phyloP scores from a whole-genome alignment of 2,329 filamentous ascomycete species.

The Sporothrix pseudoabietina region DNA sequence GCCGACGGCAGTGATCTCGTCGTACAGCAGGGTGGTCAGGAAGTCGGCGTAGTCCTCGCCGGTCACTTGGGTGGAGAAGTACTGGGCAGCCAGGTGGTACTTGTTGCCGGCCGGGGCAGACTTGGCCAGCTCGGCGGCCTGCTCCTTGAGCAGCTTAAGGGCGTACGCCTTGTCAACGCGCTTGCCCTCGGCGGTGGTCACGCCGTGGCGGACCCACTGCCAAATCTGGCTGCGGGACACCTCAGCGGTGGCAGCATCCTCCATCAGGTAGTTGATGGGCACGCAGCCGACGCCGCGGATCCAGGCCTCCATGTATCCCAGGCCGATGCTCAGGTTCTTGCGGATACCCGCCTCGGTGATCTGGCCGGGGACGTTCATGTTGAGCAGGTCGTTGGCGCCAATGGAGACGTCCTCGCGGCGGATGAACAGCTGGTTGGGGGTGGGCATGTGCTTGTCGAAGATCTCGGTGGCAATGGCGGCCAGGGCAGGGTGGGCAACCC shows the following conservation, averaged over 20 bases:
- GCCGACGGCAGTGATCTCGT: constrained; percentile 79
- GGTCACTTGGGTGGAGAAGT: constrained; percentile 90
- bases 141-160: constrained; percentile 82
- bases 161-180: constrained; percentile 91
- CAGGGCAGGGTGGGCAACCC: constrained; percentile 95
- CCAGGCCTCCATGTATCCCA: constrained; percentile 99
- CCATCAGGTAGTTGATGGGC: constrained; percentile 59
- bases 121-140: constrained; percentile 71
- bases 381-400: constrained; percentile 85
- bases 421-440: constrained; percentile 91
- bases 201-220: constrained; percentile 83
- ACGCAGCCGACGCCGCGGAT: constrained; percentile 92
- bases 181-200: constrained; percentile 83
- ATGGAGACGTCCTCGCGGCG: constrained; percentile 88
- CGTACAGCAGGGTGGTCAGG: constrained; percentile 82
- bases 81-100: constrained; percentile 85
- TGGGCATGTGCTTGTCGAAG: constrained; percentile 99
- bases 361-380: constrained; percentile 94
- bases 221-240: constrained; percentile 92
- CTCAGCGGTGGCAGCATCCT: constrained; percentile 96
- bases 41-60: constrained; percentile 98
- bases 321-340: constrained; percentile 95
- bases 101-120: constrained; percentile 88
- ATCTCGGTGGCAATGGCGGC: constrained; percentile 85
- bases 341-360: constrained; percentile 93